Base-by-base conservation (phyloP, 225 moss, liverwort and hornwort genomes). In the Ulota crispa region DNA sequence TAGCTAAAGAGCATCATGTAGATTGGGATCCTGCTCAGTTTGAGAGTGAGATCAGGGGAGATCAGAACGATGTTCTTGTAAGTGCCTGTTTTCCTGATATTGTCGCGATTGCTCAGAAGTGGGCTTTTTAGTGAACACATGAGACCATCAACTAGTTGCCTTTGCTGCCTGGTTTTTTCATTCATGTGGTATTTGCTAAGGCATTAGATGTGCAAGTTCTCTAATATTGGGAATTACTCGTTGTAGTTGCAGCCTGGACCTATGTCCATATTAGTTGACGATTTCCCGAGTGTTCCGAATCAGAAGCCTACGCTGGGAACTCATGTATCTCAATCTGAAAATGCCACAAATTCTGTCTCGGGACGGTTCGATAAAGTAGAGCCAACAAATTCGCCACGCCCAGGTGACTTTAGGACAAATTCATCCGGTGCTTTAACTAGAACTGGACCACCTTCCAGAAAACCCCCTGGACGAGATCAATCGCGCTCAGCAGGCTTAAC, bases 1-100 rank as follows among this genome's bases (percentile, higher is more conserved):
- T 91, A 80, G 91, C 91, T 67, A 78, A 77, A 12, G 91, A 91
- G 66, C 79, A 91, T 69, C 80, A 86, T 32, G 85, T 91, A 42
- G 41, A 82, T 39, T 91, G 91, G 91, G 78, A 91, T 78, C 78
- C 91, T 47, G 70, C 77, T 70, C 70, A 73, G 50, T 81, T 82
- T 61, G 87, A 89, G 72, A 78, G 41, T 41, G 87, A 88, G 52
- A 45, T 78, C 43, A 57, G 43, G 37, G 73, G 42, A 79, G 79
- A 75, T 36, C 86, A 50, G 36, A 63, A 86, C 19, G 75, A 83
- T 86, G 71, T 88, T 75, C 86, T 84, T 66, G 91, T 91, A 74
- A 91, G 91, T 83, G 57, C 37, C 41, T 79, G 18, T 57, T 62
- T 57, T 47, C 16, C 28, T 19, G 54, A 34, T 32, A 30, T 47